A percentile compares a stretch with the other conserved stretches of the same genome.
Conservation (phyloP, 2,329 filamentous ascomycete species). For the Monilinia fructigena region DNA sequence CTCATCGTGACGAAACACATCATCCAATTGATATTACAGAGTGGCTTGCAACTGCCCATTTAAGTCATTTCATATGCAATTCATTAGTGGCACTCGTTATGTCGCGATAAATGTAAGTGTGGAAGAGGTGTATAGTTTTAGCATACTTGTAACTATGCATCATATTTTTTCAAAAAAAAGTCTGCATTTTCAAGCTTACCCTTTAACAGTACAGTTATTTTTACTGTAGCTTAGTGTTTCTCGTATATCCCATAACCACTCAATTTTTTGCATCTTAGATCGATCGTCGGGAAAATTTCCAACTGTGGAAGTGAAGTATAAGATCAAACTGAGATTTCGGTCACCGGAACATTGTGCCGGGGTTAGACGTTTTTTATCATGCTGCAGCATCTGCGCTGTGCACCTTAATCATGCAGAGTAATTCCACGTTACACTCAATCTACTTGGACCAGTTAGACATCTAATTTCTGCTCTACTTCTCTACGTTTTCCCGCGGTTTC, state of each 20-base stretch:
- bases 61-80: constrained; percentile 7
- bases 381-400: constrained; percentile 10
- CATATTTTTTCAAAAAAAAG: background rate
- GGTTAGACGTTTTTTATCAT: constrained; percentile 14
- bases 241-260: background rate
- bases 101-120: background rate
- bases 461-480: constrained; percentile 2
- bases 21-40: constrained; percentile 6
- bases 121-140: background rate
- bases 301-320: constrained; percentile 13
- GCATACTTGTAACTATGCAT: background rate
- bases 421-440: background rate
- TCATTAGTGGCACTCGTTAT: background rate
- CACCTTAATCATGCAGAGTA: constrained; percentile 15
- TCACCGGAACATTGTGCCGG: constrained; percentile 19
- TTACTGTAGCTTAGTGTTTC: background rate
- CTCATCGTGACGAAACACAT: constrained; percentile 9
- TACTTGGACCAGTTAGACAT: constrained; percentile 3
- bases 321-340: constrained; percentile 16
- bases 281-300: background rate
- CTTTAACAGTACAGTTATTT: background rate
- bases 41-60: background rate
- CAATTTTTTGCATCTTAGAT: background rate
- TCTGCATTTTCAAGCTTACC: background rate
- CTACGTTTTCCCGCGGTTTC: constrained; percentile 15